phyloP scores from a whole-genome alignment of 2,329 filamentous ascomycete genomes.

The Colletotrichum tamarilloi region DNA sequence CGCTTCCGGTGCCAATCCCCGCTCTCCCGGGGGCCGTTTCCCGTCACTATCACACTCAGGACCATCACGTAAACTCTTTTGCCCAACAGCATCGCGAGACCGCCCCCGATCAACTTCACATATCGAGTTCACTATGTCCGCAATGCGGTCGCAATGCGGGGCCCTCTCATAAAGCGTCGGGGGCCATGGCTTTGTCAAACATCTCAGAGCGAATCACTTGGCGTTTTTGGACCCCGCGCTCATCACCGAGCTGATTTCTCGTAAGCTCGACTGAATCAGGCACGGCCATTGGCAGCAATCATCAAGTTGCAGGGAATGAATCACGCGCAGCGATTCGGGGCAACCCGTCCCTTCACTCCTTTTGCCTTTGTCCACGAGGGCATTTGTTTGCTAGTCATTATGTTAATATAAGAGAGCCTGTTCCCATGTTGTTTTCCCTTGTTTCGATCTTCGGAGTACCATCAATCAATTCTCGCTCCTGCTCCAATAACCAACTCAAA shows the following conservation, averaged over 20 bases:
- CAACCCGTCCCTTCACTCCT: not conserved
- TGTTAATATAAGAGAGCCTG: not conserved
- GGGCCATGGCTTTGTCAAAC: not conserved
- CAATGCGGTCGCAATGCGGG: not conserved
- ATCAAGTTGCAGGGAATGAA: not conserved
- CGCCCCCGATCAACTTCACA: not conserved
- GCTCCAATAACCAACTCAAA: not conserved
- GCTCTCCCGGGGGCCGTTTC: conserved; percentile 3
- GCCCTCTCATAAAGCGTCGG: not conserved
- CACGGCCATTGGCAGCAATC: conserved; percentile 4
- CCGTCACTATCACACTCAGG: conserved; percentile 31
- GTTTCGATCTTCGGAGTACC: not conserved
- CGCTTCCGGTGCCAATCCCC: conserved; percentile 36
- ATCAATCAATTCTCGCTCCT: not conserved
- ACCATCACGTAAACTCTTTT: conserved; percentile 17
- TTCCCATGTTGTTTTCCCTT: not conserved
- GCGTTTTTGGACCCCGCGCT: not conserved
- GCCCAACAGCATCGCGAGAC: conserved; percentile 7
- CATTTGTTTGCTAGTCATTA: not conserved
- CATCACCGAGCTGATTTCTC: not conserved
- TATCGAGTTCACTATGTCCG: not conserved
- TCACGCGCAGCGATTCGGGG: not conserved
- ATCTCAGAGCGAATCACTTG: conserved; percentile 12
- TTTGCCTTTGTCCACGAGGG: not conserved
- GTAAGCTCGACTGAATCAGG: not conserved